phyloP scores from a whole-genome alignment of 2,329 filamentous ascomycete genomes.

The Sporothrix pallida region DNA sequence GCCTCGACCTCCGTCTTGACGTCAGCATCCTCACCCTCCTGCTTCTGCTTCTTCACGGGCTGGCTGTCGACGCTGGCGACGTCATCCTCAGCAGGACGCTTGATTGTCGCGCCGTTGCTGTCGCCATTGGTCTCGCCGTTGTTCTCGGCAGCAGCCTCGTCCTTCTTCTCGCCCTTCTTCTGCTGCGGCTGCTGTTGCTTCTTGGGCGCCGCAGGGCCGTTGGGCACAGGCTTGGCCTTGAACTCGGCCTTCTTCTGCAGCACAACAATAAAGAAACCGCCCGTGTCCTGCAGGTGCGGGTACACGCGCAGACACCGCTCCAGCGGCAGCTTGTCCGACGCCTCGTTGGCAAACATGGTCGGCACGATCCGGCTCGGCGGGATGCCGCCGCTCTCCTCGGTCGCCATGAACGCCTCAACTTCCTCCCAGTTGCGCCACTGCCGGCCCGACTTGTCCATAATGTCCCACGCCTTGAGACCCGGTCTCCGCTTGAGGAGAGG shows the following conservation, averaged over 20 bases:
- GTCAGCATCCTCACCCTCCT: conserved; percentile 36
- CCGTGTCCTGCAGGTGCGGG: conserved; percentile 93
- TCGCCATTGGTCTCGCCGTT: conserved; percentile 34
- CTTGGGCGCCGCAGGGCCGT: neutral
- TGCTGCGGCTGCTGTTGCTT: conserved; percentile 47
- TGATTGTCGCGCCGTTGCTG: conserved; percentile 36
- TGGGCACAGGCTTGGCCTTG: conserved; percentile 66
- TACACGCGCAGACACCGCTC: conserved; percentile 94
- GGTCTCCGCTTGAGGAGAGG: conserved; percentile 76
- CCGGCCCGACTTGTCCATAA: conserved; percentile 84
- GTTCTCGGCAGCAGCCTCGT: conserved; percentile 1
- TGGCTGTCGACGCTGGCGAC: conserved; percentile 43
- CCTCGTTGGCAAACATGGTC: conserved; percentile 78
- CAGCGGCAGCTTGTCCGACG: conserved; percentile 71
- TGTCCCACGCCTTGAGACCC: conserved; percentile 82
- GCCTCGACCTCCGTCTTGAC: conserved; percentile 37
- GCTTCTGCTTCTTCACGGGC: conserved; percentile 52
- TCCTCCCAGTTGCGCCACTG: conserved; percentile 84
- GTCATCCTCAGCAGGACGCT: conserved; percentile 46
- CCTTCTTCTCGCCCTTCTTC: conserved; percentile 47
- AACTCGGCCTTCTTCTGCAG: conserved; percentile 91
- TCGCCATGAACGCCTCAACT: conserved; percentile 70
- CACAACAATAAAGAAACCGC: conserved; percentile 96
- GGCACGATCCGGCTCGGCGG: conserved; percentile 72
- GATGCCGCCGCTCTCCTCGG: conserved; percentile 55